A percentile compares a stretch with the other conserved stretches of the same genome.
Conservation (phyloP, 2,329 filamentous ascomycete genomes). For the Cercospora sp. region DNA sequence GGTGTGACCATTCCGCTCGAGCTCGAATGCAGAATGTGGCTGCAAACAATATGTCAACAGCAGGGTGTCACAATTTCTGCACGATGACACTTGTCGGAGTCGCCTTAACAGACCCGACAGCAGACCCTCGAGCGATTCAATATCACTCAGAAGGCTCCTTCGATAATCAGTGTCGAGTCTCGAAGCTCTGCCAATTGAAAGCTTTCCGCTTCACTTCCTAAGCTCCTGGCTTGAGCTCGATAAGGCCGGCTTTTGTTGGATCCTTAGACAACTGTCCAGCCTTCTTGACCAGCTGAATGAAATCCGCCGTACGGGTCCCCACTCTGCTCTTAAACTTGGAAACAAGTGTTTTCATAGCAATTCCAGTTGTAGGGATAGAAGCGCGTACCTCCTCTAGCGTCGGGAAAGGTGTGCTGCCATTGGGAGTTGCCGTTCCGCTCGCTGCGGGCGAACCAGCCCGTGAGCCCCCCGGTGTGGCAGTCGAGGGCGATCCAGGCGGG, state of each 20-base stretch:
- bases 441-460: constrained; percentile 38
- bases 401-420: constrained; percentile 37
- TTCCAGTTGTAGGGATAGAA: constrained; percentile 47
- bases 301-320: constrained; percentile 40
- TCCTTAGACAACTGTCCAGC: constrained; percentile 34
- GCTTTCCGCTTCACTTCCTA: background rate
- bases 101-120: background rate
- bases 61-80: background rate
- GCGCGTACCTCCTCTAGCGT: constrained; percentile 48
- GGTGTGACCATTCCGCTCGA: background rate
- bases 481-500: constrained; percentile 46
- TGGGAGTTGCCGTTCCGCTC: constrained; percentile 24
- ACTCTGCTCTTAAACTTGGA: constrained; percentile 45
- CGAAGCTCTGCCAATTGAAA: background rate
- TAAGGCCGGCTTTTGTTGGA: constrained; percentile 28
- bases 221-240: constrained; percentile 27
- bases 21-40: background rate
- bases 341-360: constrained; percentile 45
- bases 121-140: background rate
- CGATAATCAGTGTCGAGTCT: background rate
- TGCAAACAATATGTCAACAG: background rate
- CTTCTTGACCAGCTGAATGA: constrained; percentile 48
- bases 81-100: background rate
- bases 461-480: constrained; percentile 35
- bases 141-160: background rate